Conservation (phyloP, 2,329 filamentous ascomycete species). For the Fusarium bactridioides region DNA sequence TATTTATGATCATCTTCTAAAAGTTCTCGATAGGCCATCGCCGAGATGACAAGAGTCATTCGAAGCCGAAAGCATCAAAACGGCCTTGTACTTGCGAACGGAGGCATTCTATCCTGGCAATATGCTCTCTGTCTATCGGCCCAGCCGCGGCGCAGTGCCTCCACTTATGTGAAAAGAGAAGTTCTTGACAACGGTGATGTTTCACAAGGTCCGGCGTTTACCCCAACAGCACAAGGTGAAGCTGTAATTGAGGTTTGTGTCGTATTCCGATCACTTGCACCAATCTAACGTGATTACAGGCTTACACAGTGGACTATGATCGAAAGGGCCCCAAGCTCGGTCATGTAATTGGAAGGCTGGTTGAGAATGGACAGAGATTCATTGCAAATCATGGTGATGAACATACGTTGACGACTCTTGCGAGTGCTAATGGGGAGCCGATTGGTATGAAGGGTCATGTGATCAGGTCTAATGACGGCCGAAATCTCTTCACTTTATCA, state of each 20-base stretch:
- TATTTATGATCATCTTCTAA: slow-evolving; percentile 37
- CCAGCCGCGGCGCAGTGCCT: slow-evolving; percentile 42
- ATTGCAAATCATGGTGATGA: slow-evolving; percentile 42
- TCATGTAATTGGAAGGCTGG: slow-evolving; percentile 35
- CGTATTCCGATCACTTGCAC: rapidly evolving
- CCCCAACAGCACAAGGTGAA: slow-evolving; percentile 25
- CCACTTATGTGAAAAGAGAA: slow-evolving; percentile 7
- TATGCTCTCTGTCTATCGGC: slow-evolving; percentile 67
- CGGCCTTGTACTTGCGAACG: slow-evolving; percentile 71
- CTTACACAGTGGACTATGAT: slow-evolving; percentile 45
- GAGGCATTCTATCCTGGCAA: slow-evolving; percentile 71
- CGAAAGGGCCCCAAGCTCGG: slow-evolving; percentile 30
- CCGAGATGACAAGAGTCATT: slow-evolving; percentile 63
- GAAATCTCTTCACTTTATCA: not conserved
- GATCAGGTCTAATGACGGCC: not conserved
- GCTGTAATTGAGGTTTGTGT: slow-evolving; percentile 38
- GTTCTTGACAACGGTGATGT: not conserved
- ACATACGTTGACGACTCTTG: slow-evolving; percentile 26
- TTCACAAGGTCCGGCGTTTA: slow-evolving; percentile 23
- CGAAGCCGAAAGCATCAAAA: slow-evolving; percentile 54
- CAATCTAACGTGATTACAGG: slow-evolving; percentile 19
- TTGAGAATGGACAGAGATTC: slow-evolving; percentile 34
- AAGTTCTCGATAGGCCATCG: slow-evolving; percentile 47
- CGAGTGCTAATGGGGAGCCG: slow-evolving; percentile 11
- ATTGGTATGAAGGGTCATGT: slow-evolving; percentile 21